phyloP scores from a whole-genome alignment of 2,329 filamentous ascomycete species.

The Verticillium longisporum region DNA sequence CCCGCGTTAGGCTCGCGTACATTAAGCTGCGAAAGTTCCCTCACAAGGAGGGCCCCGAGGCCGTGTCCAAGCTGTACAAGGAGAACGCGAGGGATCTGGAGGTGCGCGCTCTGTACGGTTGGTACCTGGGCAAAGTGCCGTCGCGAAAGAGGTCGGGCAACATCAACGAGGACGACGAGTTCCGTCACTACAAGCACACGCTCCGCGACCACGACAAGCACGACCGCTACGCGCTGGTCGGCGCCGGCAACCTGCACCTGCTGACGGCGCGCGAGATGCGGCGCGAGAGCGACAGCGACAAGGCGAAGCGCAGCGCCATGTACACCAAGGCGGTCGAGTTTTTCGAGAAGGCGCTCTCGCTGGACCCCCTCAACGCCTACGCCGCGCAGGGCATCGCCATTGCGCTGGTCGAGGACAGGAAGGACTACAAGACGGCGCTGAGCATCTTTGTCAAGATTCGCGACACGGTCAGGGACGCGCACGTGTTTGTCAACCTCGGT shows the following conservation, averaged over 20 bases:
- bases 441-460: constrained; percentile 85
- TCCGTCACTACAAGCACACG: constrained; percentile 94
- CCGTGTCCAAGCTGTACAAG: constrained; percentile 78
- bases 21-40: constrained; percentile 78
- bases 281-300: constrained; percentile 80
- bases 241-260: constrained; percentile 92
- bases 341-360: constrained; percentile 90
- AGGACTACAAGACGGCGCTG: constrained; percentile 75
- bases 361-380: constrained; percentile 94
- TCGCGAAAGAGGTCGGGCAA: constrained; percentile 77
- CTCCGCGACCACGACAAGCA: constrained; percentile 94
- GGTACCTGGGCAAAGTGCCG: constrained; percentile 78
- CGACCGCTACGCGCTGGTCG: constrained; percentile 91
- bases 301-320: constrained; percentile 78
- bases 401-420: constrained; percentile 88
- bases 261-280: constrained; percentile 89
- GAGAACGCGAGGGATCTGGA: constrained; percentile 81
- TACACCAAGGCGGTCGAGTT: constrained; percentile 95
- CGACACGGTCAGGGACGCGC: constrained; percentile 82
- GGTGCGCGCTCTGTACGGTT: constrained; percentile 87
- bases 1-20: constrained; percentile 80
- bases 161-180: constrained; percentile 82
- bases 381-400: constrained; percentile 95
- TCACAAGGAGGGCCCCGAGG: constrained; percentile 78
- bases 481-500: constrained; percentile 86